Evolutionary conservation across 257 asterid genomes (phyloP), one percentile per base, ranked within the genome.

Genomic region (Nicotiana noctiflora): DNA sequence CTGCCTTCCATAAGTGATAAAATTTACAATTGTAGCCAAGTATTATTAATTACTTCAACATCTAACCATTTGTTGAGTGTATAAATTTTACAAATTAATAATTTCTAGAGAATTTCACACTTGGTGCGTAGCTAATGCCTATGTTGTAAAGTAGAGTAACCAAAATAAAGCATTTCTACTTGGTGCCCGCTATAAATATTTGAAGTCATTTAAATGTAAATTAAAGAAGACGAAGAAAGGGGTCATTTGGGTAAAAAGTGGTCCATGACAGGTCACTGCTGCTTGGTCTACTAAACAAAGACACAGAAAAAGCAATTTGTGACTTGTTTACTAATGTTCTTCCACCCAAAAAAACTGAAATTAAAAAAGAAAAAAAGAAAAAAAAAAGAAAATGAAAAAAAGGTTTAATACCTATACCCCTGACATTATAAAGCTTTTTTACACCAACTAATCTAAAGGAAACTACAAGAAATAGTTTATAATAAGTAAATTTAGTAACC

Each of bases 131-230:
- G 49, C 12, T 62, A 62, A 40, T 40, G 49, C 32, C 34, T 49
- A 12, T 34, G 13, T 14, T 11, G 52, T 18, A 77, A n/a, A 19
- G 9, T 56, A 57, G 34, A 55, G 34, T 57, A 31, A 5, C 8
- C 53, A 18, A 55, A 13, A 19, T 21, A 10, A 56, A 59, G 81
- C 40, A n/a, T 44, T 15, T 79, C 46, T 44, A 44, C 29, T 62
- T 62, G 51, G 31, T 25, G 59, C 74, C 87, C 88, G 89, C 85
- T 82, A 34, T n/a, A 65, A 31, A n/a, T 49, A 52, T 84, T 88
- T 84, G 62, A 86, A 86, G 55, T 79, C 56, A 53, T 60, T 65
- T 40, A 15, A 57, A 72, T 10, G 27, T 10, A 40, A 56, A 63
- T 25, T 25, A 61, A 37, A 67, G 62, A 59, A 80, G 77, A 82